phyloP scores from a whole-genome alignment of 495 filamentous ascomycete species.

The Amniculicola lignicola region DNA sequence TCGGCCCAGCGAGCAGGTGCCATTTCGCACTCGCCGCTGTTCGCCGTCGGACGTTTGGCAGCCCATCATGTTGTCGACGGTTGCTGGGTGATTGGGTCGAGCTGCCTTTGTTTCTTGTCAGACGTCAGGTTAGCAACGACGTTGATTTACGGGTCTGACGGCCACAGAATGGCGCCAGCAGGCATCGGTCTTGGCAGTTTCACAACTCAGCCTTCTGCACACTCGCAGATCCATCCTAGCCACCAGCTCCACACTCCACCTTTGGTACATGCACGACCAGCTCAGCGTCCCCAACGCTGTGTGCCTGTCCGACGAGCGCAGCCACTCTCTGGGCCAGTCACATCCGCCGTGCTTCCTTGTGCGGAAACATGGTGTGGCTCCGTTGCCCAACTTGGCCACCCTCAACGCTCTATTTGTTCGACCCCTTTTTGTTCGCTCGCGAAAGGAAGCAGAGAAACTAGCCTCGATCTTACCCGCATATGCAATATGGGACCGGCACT shows the following conservation, averaged over 20 bases:
- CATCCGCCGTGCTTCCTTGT: neutral
- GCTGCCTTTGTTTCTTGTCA: neutral
- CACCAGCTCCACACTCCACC: conserved; percentile 12
- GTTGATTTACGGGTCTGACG: conserved; percentile 11
- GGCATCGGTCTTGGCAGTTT: conserved; percentile 23
- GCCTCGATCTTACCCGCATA: neutral
- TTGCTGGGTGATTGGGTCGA: neutral
- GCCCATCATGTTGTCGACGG: no score
- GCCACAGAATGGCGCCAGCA: neutral
- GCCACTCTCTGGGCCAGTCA: no score
- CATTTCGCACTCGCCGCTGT: no score
- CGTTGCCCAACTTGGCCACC: neutral
- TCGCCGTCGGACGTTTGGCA: conserved; percentile 5
- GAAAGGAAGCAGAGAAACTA: neutral
- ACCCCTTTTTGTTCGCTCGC: neutral
- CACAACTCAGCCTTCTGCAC: conserved; percentile 5
- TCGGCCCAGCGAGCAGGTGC: no score
- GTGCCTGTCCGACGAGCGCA: neutral
- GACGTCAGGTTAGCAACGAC: conserved; percentile 10
- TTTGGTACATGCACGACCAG: conserved; percentile 14
- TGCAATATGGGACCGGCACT: conserved; percentile 8
- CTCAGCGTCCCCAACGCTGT: neutral
- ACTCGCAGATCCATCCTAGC: conserved; percentile 13
- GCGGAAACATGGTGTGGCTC: conserved; percentile 3
- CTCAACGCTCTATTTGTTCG: neutral